Base-by-base conservation (phyloP, 805 yeast species). In the Saccharomycopsis synnaedendra region DNA sequence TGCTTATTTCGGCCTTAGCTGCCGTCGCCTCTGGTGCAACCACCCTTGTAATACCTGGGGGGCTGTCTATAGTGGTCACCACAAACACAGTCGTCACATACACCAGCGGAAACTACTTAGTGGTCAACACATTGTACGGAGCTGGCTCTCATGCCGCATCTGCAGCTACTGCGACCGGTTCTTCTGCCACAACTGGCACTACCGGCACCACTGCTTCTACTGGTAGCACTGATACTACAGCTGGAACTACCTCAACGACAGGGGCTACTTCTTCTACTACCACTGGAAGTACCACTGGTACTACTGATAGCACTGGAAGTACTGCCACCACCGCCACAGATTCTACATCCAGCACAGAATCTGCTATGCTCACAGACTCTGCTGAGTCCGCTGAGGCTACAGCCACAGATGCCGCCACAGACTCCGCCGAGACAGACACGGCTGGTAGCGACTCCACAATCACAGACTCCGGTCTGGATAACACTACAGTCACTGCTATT, bases 81-180 rank as follows among this genome's bases (percentile, higher is more conserved):
- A 51, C 54, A 19, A 44, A 51, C 34, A 51, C 54, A 28, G 47
- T 48, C 10, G 32, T 51, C 9, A 47, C 52, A 5, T 51, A 51
- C 47, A 51, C 54, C n/a, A 47, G 51, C 32, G 52, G 52, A 9
- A 31, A 27, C 30, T 51, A 46, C 31, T 49, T 51, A 35, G 47
- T 51, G 37, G 43, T 51, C 32, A 51, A 51, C 38, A 51, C 52
- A 31, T 51, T 44, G 43, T 51, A 51, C 31, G 53, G 53, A 6
- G 40, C 47, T 28, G 49, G 42, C 30, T 11, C 49, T 31, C 38
- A 39, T 9, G 39, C 52, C 35, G 32, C 44, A 3, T 27, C 49
- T 32, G 42, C 42, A 10, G 5, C 45, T 28, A 7, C 49, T 10
- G 27, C 43, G 9, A 29, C 40, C 9, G 33, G 39, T 9, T 4